A percentile compares a stretch with the other conserved stretches of the same genome.
These are phyloP conservation scores for Encephalitozoon hellem DNA, from an alignment of 371 early-diverging fungal species.

Conservation along the genomic window DNA sequence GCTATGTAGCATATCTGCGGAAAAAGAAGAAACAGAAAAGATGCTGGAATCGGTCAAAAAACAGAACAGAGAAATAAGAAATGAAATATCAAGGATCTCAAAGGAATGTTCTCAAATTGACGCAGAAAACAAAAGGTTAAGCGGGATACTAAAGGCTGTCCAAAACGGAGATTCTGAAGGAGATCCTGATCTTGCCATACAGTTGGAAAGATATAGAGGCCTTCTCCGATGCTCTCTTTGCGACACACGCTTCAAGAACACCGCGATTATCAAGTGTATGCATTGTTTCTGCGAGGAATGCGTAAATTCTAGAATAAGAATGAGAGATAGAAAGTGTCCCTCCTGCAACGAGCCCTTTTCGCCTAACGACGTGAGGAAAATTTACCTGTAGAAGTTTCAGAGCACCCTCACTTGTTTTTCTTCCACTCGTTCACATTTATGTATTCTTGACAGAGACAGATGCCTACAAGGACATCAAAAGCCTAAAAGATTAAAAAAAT, in stretches of 20 bases:
- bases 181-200: background rate
- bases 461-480: background rate
- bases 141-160: background rate
- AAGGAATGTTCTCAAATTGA: background rate
- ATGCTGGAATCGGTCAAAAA: slow-evolving; percentile 25
- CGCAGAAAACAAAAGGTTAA: slow-evolving; percentile 14
- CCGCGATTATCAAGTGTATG: slow-evolving; percentile 59
- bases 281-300: slow-evolving; percentile 68
- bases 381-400: slow-evolving; percentile 63
- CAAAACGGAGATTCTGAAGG: background rate
- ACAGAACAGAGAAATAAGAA: slow-evolving; percentile 4
- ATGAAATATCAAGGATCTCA: slow-evolving; percentile 6
- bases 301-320: slow-evolving; percentile 73
- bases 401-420: background rate
- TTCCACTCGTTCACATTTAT: background rate
- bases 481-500: background rate
- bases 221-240: slow-evolving; percentile 56
- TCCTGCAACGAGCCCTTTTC: slow-evolving; percentile 82
- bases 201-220: slow-evolving; percentile 41
- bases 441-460: background rate
- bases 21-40: slow-evolving; percentile 42
- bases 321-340: slow-evolving; percentile 91
- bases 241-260: slow-evolving; percentile 53
- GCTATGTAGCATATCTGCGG: slow-evolving; percentile 23
- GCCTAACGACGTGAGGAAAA: slow-evolving; percentile 72